Evolutionary conservation across 129 eudicot genomes (phyloP).

Genomic region (Flaveria brownii): DNA sequence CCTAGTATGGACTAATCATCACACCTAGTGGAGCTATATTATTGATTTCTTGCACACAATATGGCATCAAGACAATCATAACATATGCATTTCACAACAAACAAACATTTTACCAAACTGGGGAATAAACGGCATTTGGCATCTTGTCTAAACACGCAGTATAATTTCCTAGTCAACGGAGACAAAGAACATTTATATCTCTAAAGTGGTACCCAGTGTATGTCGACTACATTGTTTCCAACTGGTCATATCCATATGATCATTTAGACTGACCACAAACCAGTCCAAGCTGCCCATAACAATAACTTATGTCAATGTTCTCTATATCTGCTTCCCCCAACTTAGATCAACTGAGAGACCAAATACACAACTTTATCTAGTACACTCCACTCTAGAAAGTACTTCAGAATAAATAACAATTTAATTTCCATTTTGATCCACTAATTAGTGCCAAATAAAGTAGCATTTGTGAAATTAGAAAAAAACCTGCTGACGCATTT

Average conservation of each 20-base stretch:
- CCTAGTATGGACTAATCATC: not conserved
- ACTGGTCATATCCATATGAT: constrained; percentile 1
- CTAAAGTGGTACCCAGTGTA: not conserved
- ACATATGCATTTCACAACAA: not conserved
- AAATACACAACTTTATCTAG: constrained; percentile 2
- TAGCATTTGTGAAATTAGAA: not conserved
- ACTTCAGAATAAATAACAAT: not conserved
- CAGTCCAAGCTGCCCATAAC: not conserved
- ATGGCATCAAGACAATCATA: not conserved
- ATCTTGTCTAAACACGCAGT: not conserved
- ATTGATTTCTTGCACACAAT: not conserved
- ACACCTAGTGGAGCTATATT: constrained; percentile 1
- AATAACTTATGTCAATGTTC: constrained; percentile 1
- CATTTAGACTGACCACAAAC: constrained; percentile 10
- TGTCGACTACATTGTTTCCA: not conserved
- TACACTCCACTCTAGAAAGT: not conserved
- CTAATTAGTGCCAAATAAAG: constrained; percentile 16
- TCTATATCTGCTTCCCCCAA: constrained; percentile 3
- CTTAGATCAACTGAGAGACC: not conserved
- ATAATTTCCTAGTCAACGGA: not conserved
- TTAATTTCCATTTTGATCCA: not conserved
- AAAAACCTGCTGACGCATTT: constrained; percentile 88
- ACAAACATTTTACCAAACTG: not conserved
- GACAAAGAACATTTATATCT: not conserved
- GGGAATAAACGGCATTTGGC: not conserved